These are phyloP conservation scores for Penicillium vulpinum DNA, from an alignment of 2,329 filamentous ascomycete genomes.

Conservation along the genomic window DNA sequence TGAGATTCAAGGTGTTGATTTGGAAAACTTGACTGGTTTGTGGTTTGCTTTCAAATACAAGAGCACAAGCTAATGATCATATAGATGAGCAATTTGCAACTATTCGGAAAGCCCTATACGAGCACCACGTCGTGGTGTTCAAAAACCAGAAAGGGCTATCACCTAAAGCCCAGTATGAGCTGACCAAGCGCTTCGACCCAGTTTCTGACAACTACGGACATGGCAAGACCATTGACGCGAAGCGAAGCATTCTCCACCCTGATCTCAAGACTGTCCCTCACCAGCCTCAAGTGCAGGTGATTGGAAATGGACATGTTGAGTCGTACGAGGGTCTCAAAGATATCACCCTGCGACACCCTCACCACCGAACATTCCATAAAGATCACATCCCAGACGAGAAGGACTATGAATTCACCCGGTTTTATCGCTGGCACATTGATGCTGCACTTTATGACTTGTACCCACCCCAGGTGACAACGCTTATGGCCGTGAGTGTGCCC, in stretches of 20 bases:
- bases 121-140: constrained; percentile 68
- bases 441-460: constrained; percentile 73
- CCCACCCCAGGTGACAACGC: constrained; percentile 70
- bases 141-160: constrained; percentile 65
- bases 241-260: constrained; percentile 68
- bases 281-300: constrained; percentile 77
- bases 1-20: constrained; percentile 57
- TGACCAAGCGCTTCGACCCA: constrained; percentile 74
- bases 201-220: constrained; percentile 67
- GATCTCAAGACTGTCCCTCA: constrained; percentile 79
- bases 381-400: constrained; percentile 62
- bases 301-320: constrained; percentile 70
- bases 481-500: constrained; percentile 73
- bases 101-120: constrained; percentile 67
- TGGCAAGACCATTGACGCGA: constrained; percentile 70
- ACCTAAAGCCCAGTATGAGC: constrained; percentile 70
- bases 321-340: constrained; percentile 71
- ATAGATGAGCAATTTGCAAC: constrained; percentile 64
- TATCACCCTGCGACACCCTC: constrained; percentile 69
- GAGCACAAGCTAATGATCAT: constrained; percentile 6
- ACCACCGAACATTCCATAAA: constrained; percentile 75
- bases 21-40: constrained; percentile 65
- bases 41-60: not conserved
- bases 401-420: constrained; percentile 59
- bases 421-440: constrained; percentile 81